Evolutionary conservation across 257 asterid species (phyloP), one percentile per base, ranked within the genome.

Genomic region (Leonotis leonurus): DNA sequence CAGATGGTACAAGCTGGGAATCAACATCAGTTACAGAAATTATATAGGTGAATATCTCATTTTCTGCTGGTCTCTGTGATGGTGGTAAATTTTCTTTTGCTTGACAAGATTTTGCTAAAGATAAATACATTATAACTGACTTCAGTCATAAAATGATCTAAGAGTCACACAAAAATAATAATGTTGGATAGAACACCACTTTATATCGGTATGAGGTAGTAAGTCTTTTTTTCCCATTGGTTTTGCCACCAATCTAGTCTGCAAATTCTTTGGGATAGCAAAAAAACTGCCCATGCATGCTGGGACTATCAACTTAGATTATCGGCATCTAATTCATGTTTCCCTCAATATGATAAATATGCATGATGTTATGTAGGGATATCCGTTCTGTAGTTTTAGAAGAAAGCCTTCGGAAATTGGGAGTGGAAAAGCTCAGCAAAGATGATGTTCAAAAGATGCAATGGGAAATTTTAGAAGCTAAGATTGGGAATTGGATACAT

Each of bases 361-460:
- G 26, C 53, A 9, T 50, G 66, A 50, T 68, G 25, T 58, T 25
- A 16, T 69, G 56, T 57, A 92, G 97, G 85, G 97, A 93, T 64
- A 80, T 77, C 25, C 99, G 99, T 45, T 89, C 96, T 66, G 76
- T 83, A 48, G 97, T 89, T 69, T 73, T 89, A 70, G 99, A 93
- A 77, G 99, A 87, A 78, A 89, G 95, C 70, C 99, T 93, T 67
- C 95, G 82, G 65, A 89, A 85, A 79, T 80, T 89, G 79, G 99
- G 97, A 52, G 99, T 93, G 45, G 99, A 93, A 78, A 93, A 87
- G 73, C 99, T 93, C 70, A 87, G 96, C 85, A 93, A 89, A 82
- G 99, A 93, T 8, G 99, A 93, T 65, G 97, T 93, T 56, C 97
- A 93, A 60, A 93, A 82, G 95, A 93, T 93, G 99, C 95, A 87